A percentile compares a stretch with the other conserved stretches of the same genome.
These are phyloP conservation scores for Microbotryum scabiosae DNA, from an alignment of 1,284 basidiomycete species.

Conservation along the genomic window DNA sequence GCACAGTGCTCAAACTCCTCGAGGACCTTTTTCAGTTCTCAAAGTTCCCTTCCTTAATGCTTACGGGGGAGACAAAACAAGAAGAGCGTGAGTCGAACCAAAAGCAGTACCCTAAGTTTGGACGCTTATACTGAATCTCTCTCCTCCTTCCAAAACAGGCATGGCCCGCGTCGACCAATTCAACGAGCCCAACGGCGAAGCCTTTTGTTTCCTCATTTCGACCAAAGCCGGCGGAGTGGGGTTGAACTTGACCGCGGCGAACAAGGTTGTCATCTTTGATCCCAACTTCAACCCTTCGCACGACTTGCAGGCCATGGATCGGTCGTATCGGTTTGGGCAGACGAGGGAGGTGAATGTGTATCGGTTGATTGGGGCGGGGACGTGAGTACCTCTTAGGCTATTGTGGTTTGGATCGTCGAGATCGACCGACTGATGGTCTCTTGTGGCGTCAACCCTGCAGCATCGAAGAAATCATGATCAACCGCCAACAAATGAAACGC, in stretches of 20 bases:
- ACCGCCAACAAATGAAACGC: conserved; percentile 29
- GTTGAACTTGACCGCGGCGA: conserved; percentile 35
- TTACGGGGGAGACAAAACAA: conserved; percentile 56
- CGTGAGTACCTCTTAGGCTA: conserved; percentile 34
- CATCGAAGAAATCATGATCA: conserved; percentile 34
- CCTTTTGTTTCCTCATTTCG: conserved; percentile 76
- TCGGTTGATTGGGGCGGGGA: conserved; percentile 72
- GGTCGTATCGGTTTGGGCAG: conserved; percentile 82
- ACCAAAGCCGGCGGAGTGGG: conserved; percentile 92
- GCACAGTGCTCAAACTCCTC: conserved; percentile 70
- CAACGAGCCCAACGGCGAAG: conserved; percentile 49
- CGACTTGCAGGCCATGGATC: conserved; percentile 55
- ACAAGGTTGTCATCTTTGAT: conserved; percentile 76
- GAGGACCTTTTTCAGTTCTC: conserved; percentile 61
- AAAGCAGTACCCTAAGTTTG: no score
- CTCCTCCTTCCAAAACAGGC: conserved; percentile 44
- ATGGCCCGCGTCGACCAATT: conserved; percentile 74
- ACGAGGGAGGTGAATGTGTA: conserved; percentile 75
- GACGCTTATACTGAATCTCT: background rate
- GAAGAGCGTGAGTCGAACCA: conserved; percentile 34
- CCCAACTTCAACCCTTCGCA: conserved; percentile 86
- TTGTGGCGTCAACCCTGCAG: background rate
- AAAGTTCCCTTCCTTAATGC: conserved; percentile 49
- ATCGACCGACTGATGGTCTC: background rate
- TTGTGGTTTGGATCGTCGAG: background rate